Evolutionary conservation across 331 rosid genomes (phyloP).

Genomic region (Telfairia occidentalis): DNA sequence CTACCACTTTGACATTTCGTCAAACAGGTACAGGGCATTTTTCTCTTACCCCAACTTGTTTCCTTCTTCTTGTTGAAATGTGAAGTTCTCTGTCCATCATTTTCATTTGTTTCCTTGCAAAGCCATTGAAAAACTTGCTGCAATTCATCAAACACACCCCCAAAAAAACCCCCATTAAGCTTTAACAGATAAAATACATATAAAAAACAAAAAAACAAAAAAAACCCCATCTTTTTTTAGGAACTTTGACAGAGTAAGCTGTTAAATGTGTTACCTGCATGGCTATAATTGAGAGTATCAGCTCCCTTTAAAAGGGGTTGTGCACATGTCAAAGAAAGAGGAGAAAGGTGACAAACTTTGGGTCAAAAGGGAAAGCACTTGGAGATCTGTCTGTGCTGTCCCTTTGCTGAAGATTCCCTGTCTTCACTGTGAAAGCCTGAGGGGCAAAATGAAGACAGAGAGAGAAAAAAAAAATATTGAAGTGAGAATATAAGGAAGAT

Average conservation of each 20-base stretch:
- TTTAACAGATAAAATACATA: too few species aligned
- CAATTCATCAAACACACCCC: conserved; percentile 23
- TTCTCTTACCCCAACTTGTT: conserved; percentile 32
- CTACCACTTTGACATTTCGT: not conserved
- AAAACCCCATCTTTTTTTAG: not conserved
- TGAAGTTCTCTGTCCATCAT: conserved; percentile 23
- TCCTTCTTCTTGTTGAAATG: conserved; percentile 25
- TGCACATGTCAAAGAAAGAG: conserved; percentile 11
- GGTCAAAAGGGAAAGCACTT: conserved; percentile 69
- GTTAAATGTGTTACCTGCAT: conserved; percentile 42
- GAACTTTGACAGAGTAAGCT: not conserved
- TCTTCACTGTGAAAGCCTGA: conserved; percentile 24
- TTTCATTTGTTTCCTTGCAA: conserved; percentile 29
- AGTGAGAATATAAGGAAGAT: conserved; percentile 56
- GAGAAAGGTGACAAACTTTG: conserved; percentile 26
- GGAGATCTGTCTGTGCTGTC: conserved; percentile 60
- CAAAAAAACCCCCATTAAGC: conserved; percentile 8
- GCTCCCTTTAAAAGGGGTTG: conserved; percentile 26
- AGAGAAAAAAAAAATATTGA: conserved; percentile 13
- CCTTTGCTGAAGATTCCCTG: conserved; percentile 51
- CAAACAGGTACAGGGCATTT: not conserved
- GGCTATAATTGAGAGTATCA: conserved; percentile 21
- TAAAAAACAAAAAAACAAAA: too few species aligned
- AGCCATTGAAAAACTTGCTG: conserved; percentile 55
- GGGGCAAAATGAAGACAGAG: conserved; percentile 44